phyloP scores from a whole-genome alignment of 176 grass and related monocot genomes.

The Microstegium vimineum region DNA sequence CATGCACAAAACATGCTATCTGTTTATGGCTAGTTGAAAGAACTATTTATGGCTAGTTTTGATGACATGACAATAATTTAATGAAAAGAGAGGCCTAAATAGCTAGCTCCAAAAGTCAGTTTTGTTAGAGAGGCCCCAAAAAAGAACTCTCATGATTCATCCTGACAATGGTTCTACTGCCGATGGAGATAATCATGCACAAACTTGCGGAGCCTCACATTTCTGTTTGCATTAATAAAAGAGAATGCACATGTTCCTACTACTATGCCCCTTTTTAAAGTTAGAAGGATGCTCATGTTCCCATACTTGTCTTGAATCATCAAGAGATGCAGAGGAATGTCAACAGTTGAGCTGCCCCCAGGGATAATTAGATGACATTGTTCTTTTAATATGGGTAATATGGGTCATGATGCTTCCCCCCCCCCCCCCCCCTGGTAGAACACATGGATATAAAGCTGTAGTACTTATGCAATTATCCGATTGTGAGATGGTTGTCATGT shows the following conservation, averaged over 20 bases:
- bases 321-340: conserved; percentile 9
- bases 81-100: no score
- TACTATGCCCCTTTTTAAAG: not conserved
- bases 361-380: not conserved
- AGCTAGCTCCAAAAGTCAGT: no score
- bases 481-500: no score
- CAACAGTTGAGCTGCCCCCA: not conserved
- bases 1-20: no score
- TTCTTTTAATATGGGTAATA: no score
- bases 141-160: not conserved
- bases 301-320: not conserved
- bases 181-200: not conserved
- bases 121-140: no score
- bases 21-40: no score
- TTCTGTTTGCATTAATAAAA: not conserved
- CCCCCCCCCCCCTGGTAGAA: not conserved
- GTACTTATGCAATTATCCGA: no score
- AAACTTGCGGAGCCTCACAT: not conserved
- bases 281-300: not conserved
- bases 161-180: not conserved
- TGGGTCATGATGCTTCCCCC: not conserved
- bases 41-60: no score
- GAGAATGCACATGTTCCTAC: not conserved
- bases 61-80: no score
- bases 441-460: no score